Evolutionary conservation across 495 filamentous ascomycete genomes (phyloP), one percentile per base, ranked within the genome.

Genomic region (Daldinia decipiens): DNA sequence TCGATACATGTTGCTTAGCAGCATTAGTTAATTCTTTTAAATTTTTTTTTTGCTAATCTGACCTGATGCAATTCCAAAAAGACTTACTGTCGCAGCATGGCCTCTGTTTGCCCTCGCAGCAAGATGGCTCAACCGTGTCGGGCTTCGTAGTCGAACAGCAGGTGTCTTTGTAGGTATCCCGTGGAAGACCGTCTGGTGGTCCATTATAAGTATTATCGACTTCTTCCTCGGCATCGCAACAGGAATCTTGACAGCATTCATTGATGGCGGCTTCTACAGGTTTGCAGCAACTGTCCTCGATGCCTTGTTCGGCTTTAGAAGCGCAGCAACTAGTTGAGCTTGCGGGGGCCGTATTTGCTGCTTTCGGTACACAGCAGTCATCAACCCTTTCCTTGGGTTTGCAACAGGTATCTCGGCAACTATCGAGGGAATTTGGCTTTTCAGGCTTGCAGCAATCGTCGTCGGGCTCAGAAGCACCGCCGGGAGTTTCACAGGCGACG

Each of bases 1-100:
- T 83, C 82, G 51, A 87, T 79, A 64, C 84, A 87, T 29, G 81
- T 78, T 52, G 50, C 63, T 73, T 83, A 77, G 50, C 79, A 78
- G 73, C 3, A 26, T 54, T 79, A 81, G 55, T 29, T 13, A 47
- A n/a, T 38, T 19, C 38, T 21, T 38, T n/a, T n/a, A n/a, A n/a
- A n/a, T n/a, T n/a, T n/a, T n/a, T n/a, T n/a, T n/a, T 19, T 15
- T 32, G 0, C n/a, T 32, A 4, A 29, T 26, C 3, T 60, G 72
- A 11, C 38, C 8, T 0, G 31, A 72, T 5, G 74, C 21, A 15
- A 51, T 72, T 26, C 34, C 72, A 69, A 39, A 78, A 67, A 38
- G 71, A 79, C 66, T 74, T 67, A 65, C 58, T 52, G 54, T 83
- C 77, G 38, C 81, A 83, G 71, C 80, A 83, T 13, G 79, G 79